Base-by-base conservation (phyloP, 2,329 filamentous ascomycete genomes). In the Epichloe hybrida region DNA sequence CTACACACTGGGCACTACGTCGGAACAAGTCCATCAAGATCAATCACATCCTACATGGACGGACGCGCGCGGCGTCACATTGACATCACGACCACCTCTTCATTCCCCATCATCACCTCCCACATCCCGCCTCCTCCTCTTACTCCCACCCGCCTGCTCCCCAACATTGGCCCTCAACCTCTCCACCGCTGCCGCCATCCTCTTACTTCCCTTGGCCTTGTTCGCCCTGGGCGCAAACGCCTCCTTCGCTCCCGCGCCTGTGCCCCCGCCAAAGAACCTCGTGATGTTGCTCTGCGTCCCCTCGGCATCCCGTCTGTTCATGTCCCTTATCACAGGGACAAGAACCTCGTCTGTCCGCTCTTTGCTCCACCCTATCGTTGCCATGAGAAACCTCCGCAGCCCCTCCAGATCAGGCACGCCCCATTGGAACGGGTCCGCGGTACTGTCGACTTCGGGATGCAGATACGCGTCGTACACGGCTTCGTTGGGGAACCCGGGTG, bases 271-370 rank as follows among this genome's bases (percentile, higher is more conserved):
- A 64, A 97, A 96, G 66, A 83, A 98, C 23, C 83, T 76, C n/a
- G 93, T 98, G 57, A 98, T 95, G 59, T 98, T 98, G 52, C 82
- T 83, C 72, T 98, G 93, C 17, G 91, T 97, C 6, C 93, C 93
- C 69, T 97, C 93, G 31, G 81, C 75, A 56, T 88, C 86, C 39
- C 93, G 77, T 4, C 81, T 79, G 64, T 97, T 97, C 86, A 98
- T 95, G 61, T 98, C 93, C 51, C 83, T 78, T 55, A 98, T 93
- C 1, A 98, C 94, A 0, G 93, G 93, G 1, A 98, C 88, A 2
- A 98, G 77, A 2, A 98, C 86, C 66, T 98, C 93, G 61, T 98
- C 93, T 0, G 91, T 97, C 7, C 89, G 76, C 66, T 97, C 91
- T 64, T 86, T 83, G 50, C 76, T 82, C 93, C 93, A 98, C 0